Evolutionary conservation across 495 filamentous ascomycete genomes (phyloP), one percentile per base, ranked within the genome.

Genomic region (Xylaria nigripes): DNA sequence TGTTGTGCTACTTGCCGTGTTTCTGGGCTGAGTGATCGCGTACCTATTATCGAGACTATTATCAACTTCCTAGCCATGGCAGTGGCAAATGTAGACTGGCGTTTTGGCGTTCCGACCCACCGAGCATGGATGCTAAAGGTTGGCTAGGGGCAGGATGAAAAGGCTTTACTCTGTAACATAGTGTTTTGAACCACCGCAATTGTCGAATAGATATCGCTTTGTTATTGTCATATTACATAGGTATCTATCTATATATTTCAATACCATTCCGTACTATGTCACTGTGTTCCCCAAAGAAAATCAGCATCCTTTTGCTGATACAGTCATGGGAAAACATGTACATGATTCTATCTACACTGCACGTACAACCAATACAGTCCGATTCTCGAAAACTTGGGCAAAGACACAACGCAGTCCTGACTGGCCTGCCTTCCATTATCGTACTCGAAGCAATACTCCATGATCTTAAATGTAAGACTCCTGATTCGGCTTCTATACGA

Each of bases 1-100:
- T 9, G 87, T 99, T 51, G 84, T 99, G 27, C 74, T 99, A 43
- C 71, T 97, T 54, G 93, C 94, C 16, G 86, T 89, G 41, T 79
- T 83, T 51, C 63, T 92, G 59, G 86, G 85, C 41, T 86, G 61
- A 72, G 32, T 27, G 6, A 6, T 23, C 25, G 0, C 24, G 40
- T n/a, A 4, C 36, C 36, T 40, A 18, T 40, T n/a, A 1, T 40
- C n/a, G n/a, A 19, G 15, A 40, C 30, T 43, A 6, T 5, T 9
- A 21, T 10, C 13, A 3, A 8, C 16, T 29, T 22, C 15, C 15
- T 18, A 13, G 23, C 19, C 23, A 0, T 1, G 36, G 36, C n/a
- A 24, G 16, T 22, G 43, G 51, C 45, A 48, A 48, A 29, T 36
- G 44, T 15, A 32, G 6, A 41, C 7, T 48, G 51, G 51, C 45